Base-by-base conservation (phyloP, 495 filamentous ascomycete genomes). In the Penicillium taxi region DNA sequence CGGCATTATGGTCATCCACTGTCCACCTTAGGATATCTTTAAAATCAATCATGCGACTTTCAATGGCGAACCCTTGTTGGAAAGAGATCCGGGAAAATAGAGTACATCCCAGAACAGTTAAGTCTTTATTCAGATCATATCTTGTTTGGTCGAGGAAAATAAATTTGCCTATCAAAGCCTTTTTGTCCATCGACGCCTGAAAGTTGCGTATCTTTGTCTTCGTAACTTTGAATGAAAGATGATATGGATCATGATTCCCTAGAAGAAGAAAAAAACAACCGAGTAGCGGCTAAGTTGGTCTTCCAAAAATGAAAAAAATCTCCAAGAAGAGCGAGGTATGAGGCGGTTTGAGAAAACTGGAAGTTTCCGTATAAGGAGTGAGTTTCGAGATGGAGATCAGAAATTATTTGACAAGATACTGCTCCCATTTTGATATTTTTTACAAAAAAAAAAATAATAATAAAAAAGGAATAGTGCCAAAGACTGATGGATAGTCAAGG, bases 91-190 rank as follows among this genome's bases (percentile, higher is more conserved):
- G 32, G 4, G 61, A 66, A 43, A 68, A 71, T 2, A 73, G 48
- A 5, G 56, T 71, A 36, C 63, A 72, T 4, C 68, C 66, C 3
- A 73, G 39, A 2, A 73, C 46, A 2, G 50, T 61, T 11, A 59
- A 8, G 1, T 36, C 35, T n/a, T 38, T 16, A 2, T 38, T 36
- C 14, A 65, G 6, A 26, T 61, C 47, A 32, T 50, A 56, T 15
- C 60, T 40, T 3, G 37, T 53, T 8, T 54, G 53, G 32, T 70
- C 52, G 3, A 48, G 14, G 1, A 48, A 40, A 29, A 37, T 11
- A 18, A 37, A 28, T 19, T 19, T 27, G 6, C 25, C 25, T 17
- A 28, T 19, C 12, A 15, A 18, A 9, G 11, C 15, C 11, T 15
- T 14, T 15, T 17, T 14, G 14, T 32, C 29, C 15, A 27, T n/a